These are phyloP conservation scores for Monosporozyma solicola DNA, from an alignment of 805 yeast genomes.

Conservation along the genomic window DNA sequence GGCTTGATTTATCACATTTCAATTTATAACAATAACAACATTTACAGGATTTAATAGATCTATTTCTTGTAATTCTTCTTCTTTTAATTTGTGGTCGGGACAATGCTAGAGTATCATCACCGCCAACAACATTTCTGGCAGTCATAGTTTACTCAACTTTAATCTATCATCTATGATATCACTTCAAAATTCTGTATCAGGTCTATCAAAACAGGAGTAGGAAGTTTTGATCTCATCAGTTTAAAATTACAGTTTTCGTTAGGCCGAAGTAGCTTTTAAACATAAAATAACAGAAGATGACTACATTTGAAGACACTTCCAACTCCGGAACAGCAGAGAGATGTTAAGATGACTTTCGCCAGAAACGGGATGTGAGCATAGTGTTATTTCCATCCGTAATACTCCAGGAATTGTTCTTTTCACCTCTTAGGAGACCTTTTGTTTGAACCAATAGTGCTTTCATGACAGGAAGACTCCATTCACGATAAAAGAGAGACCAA, in stretches of 20 bases:
- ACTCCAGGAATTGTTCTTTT: neutral
- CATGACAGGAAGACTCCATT: neutral
- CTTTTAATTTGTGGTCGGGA: neutral
- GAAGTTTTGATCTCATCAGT: neutral
- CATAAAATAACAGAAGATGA: neutral
- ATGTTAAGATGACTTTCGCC: neutral
- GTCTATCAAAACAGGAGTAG: neutral
- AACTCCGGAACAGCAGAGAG: neutral
- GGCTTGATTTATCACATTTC: slow-evolving; percentile 17
- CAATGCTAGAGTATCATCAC: too few species aligned
- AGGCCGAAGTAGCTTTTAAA: neutral
- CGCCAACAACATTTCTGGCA: too few species aligned
- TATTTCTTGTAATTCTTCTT: slow-evolving; percentile 16
- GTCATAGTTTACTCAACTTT: neutral
- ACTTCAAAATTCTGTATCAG: neutral
- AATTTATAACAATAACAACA: slow-evolving; percentile 24
- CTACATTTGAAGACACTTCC: neutral
- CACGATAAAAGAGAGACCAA: neutral
- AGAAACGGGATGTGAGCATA: neutral
- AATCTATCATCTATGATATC: neutral
- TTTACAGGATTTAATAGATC: slow-evolving; percentile 20
- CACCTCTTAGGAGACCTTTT: neutral
- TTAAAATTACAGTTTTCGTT: neutral
- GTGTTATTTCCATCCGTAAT: neutral
- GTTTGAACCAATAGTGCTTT: neutral